These are phyloP conservation scores for Aspergillus cejpii DNA, from an alignment of 2,329 filamentous ascomycete species.

Conservation along the genomic window DNA sequence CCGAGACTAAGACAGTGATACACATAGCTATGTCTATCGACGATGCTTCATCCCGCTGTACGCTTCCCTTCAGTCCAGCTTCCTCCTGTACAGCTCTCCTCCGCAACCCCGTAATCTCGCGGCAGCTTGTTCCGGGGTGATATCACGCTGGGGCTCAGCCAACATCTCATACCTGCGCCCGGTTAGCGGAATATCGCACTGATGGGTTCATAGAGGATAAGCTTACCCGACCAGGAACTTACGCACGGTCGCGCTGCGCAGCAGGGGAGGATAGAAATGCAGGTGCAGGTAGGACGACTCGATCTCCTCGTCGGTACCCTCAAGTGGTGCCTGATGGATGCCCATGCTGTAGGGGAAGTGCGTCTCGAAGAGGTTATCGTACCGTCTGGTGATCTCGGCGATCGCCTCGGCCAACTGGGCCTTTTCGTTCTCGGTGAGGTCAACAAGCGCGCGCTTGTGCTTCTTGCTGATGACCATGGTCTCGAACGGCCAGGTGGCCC, in stretches of 20 bases:
- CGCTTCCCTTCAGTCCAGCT: too few species aligned
- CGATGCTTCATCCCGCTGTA: too few species aligned
- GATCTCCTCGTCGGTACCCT: conserved; percentile 72
- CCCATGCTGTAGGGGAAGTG: conserved; percentile 97
- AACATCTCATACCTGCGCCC: conserved; percentile 71
- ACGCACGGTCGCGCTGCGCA: conserved; percentile 85
- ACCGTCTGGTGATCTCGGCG: conserved; percentile 79
- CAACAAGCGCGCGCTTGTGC: conserved; percentile 77
- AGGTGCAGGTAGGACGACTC: conserved; percentile 88
- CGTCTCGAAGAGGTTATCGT: conserved; percentile 96
- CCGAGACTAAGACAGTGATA: neutral
- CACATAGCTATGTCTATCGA: too few species aligned
- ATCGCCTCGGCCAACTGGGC: conserved; percentile 72
- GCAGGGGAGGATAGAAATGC: conserved; percentile 92
- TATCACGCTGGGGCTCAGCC: conserved; percentile 96
- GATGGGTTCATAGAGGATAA: neutral
- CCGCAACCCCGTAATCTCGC: conserved; percentile 67
- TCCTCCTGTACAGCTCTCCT: conserved; percentile 76
- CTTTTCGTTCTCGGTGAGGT: conserved; percentile 66
- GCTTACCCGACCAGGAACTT: conserved; percentile 83
- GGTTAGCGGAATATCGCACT: conserved; percentile 9
- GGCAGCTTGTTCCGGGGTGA: conserved; percentile 93
- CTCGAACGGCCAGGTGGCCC: conserved; percentile 97
- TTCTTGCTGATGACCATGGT: conserved; percentile 79
- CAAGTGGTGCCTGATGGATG: conserved; percentile 87